Conservation (phyloP, 176 grass and related monocot genomes). For the Pontederia crassipes region DNA sequence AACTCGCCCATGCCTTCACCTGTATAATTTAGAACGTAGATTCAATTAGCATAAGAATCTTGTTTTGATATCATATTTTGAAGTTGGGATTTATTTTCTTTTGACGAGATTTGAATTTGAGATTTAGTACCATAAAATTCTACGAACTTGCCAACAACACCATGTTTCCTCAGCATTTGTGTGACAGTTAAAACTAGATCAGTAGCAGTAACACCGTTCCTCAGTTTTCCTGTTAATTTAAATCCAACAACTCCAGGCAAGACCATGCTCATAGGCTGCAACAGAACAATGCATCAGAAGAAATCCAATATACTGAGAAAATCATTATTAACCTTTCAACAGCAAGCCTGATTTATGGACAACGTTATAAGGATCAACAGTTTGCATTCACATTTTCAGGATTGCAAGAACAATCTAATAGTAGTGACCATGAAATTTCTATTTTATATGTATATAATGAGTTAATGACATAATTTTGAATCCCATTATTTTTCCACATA, state of each 20-base stretch:
- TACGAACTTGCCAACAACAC: slow-evolving; percentile 93
- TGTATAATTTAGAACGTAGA: slow-evolving; percentile 20
- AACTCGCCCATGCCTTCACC: slow-evolving; percentile 91
- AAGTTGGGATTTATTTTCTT: background rate
- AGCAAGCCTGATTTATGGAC: background rate
- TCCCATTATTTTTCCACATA: too few species aligned
- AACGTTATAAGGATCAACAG: too few species aligned
- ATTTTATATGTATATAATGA: too few species aligned
- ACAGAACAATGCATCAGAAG: slow-evolving; percentile 12
- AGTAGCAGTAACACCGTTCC: slow-evolving; percentile 68
- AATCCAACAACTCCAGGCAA: slow-evolving; percentile 90
- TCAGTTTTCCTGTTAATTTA: slow-evolving; percentile 60
- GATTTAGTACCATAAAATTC: slow-evolving; percentile 63
- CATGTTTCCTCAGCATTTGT: slow-evolving; percentile 87
- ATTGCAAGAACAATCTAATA: too few species aligned
- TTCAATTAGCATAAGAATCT: slow-evolving; percentile 1
- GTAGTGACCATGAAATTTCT: too few species aligned
- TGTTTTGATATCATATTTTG: background rate
- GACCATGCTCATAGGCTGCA: slow-evolving; percentile 98
- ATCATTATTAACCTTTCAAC: background rate
- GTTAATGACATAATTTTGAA: too few species aligned
- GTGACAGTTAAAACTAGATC: slow-evolving; percentile 93
- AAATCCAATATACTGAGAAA: background rate
- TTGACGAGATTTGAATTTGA: slow-evolving; percentile 3
- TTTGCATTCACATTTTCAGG: too few species aligned